Percentiles rank a stretch among this genome's conserved stretches.
Evolutionary conservation across 768 basidiomycete species (phyloP).

Genomic region (Dioszegia aurantiaca): DNA sequence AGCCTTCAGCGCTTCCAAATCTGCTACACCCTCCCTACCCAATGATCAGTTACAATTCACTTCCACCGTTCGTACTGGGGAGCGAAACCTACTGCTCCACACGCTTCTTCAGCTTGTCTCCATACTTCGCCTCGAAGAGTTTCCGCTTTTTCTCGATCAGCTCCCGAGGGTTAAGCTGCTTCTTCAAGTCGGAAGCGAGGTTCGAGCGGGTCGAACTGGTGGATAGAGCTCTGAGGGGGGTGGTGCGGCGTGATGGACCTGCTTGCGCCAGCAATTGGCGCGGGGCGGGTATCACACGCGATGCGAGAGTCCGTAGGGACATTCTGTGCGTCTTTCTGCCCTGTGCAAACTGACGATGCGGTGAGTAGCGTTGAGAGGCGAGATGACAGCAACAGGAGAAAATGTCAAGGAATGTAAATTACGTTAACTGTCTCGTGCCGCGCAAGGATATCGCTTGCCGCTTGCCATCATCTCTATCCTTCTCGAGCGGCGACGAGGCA

Average conservation of each 20-base stretch:
- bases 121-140: conserved; percentile 57
- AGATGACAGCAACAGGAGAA: too few species aligned
- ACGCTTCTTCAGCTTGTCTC: conserved; percentile 64
- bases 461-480: too few species aligned
- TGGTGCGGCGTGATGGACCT: not conserved
- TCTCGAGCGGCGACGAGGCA: too few species aligned
- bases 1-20: conserved; percentile 53
- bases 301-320: not conserved
- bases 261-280: not conserved
- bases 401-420: too few species aligned
- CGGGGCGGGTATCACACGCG: not conserved
- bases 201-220: conserved; percentile 18
- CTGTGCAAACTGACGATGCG: too few species aligned
- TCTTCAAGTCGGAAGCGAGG: conserved; percentile 30
- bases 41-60: not conserved
- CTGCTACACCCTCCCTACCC: conserved; percentile 54
- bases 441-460: too few species aligned
- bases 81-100: conserved; percentile 62
- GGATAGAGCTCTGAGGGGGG: conserved; percentile 1
- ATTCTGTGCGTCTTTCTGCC: too few species aligned
- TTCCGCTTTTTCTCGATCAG: conserved; percentile 43
- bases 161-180: conserved; percentile 42
- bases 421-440: too few species aligned
- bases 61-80: not conserved
- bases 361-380: too few species aligned